Evolutionary conservation across 805 yeast species (phyloP).

Genomic region (Groenewaldozyma tartarivorans): DNA sequence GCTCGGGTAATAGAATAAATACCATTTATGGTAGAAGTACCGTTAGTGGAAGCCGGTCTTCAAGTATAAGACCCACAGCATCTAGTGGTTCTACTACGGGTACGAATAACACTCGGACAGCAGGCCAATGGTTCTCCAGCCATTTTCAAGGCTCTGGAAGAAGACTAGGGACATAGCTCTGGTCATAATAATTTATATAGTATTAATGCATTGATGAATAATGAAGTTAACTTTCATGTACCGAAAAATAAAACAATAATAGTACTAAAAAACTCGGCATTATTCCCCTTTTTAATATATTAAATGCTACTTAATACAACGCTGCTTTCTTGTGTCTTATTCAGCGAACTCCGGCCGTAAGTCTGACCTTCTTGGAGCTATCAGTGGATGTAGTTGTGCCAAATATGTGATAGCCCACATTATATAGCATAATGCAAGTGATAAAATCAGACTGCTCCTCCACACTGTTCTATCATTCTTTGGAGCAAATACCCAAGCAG

Average conservation of each 20-base stretch:
- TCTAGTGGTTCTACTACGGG: background rate
- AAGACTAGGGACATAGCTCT: slow-evolving; percentile 8
- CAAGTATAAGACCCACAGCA: background rate
- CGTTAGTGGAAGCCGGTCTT: background rate
- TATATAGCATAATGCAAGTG: slow-evolving; percentile 67
- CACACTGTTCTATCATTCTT: slow-evolving; percentile 57
- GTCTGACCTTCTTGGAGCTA: slow-evolving; percentile 83
- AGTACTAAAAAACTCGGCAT: background rate
- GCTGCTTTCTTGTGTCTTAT: slow-evolving; percentile 3
- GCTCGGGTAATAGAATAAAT: background rate
- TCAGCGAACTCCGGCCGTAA: slow-evolving; percentile 69
- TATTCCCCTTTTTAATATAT: background rate
- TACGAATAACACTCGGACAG: background rate
- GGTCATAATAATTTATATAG: no score
- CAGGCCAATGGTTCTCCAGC: background rate
- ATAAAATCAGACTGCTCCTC: slow-evolving; percentile 62
- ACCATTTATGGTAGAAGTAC: background rate
- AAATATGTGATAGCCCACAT: slow-evolving; percentile 93
- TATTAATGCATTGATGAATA: background rate
- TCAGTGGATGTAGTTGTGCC: slow-evolving; percentile 78
- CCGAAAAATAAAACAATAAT: background rate
- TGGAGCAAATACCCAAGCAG: slow-evolving; percentile 81
- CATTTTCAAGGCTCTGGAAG: slow-evolving; percentile 8
- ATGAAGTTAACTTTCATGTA: background rate
- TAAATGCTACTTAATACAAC: slow-evolving; percentile 1